These are phyloP conservation scores for Anthoceros angustus DNA, from an alignment of 225 moss, liverwort and hornwort species.

Conservation along the genomic window DNA sequence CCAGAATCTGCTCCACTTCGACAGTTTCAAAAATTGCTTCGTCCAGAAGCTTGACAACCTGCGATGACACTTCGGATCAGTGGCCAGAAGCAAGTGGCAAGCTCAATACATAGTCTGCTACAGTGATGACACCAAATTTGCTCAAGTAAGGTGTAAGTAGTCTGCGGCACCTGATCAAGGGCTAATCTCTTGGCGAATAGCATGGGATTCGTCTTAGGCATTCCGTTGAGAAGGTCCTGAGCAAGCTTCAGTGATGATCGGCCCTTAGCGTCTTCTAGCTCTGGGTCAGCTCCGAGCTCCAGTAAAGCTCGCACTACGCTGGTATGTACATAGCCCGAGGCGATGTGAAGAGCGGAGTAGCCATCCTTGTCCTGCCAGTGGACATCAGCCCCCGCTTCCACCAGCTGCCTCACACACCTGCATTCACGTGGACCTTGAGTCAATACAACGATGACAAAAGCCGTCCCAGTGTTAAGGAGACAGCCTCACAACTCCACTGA, in stretches of 20 bases:
- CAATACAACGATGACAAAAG: not conserved
- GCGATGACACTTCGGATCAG: not conserved
- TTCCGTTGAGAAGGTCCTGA: slow-evolving; percentile 59
- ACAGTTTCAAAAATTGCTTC: slow-evolving; percentile 77
- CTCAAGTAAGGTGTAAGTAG: not conserved
- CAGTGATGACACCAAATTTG: not conserved
- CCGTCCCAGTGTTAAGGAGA: not conserved
- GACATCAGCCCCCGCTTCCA: slow-evolving; percentile 77
- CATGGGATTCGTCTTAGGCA: slow-evolving; percentile 67
- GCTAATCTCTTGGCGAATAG: slow-evolving; percentile 82
- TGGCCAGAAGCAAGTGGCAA: not conserved
- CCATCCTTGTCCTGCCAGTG: slow-evolving; percentile 84
- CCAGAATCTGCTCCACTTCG: slow-evolving; percentile 77
- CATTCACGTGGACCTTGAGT: not conserved
- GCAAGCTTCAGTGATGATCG: slow-evolving; percentile 75
- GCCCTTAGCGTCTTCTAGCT: slow-evolving; percentile 69
- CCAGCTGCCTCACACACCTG: slow-evolving; percentile 35
- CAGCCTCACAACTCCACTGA: not conserved
- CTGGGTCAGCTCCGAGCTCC: slow-evolving; percentile 70
- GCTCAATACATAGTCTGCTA: not conserved
- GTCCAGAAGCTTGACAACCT: slow-evolving; percentile 81
- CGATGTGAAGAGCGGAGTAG: slow-evolving; percentile 76
- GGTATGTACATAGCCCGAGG: slow-evolving; percentile 81
- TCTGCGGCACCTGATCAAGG: slow-evolving; percentile 42
- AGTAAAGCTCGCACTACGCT: slow-evolving; percentile 59